These are phyloP conservation scores for Boletus rufocinnamomeus DNA, from an alignment of 768 basidiomycete genomes.

Conservation along the genomic window DNA sequence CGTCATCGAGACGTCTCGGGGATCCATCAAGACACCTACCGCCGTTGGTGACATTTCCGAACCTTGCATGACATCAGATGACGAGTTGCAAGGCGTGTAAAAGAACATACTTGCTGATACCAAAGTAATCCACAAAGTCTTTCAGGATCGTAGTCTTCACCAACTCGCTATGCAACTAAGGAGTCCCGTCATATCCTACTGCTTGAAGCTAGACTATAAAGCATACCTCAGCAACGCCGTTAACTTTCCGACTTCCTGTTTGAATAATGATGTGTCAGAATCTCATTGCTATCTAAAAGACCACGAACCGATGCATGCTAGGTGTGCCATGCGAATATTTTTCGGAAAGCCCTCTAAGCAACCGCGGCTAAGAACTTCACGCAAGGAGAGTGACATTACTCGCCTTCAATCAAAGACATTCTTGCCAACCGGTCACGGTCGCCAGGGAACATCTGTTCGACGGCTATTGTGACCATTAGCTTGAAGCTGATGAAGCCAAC, in stretches of 20 bases:
- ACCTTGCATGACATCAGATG: slow-evolving; percentile 43
- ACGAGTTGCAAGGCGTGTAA: neutral
- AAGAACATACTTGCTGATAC: slow-evolving; percentile 64
- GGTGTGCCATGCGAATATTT: slow-evolving; percentile 86
- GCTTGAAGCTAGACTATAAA: neutral
- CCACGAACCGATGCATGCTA: slow-evolving; percentile 75
- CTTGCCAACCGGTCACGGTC: slow-evolving; percentile 77
- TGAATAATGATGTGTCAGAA: slow-evolving; percentile 1
- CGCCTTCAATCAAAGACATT: slow-evolving; percentile 93
- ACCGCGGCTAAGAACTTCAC: neutral
- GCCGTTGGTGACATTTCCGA: slow-evolving; percentile 92
- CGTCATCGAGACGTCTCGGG: neutral
- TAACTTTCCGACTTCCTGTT: slow-evolving; percentile 77
- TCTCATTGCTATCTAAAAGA: neutral
- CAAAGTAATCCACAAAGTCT: slow-evolving; percentile 94
- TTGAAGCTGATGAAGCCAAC: neutral
- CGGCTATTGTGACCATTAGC: slow-evolving; percentile 45
- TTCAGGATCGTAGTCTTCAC: slow-evolving; percentile 81
- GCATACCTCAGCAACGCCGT: slow-evolving; percentile 89
- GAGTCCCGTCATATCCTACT: neutral
- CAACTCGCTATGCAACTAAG: slow-evolving; percentile 82
- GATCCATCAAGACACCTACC: slow-evolving; percentile 46
- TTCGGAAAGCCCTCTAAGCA: slow-evolving; percentile 77
- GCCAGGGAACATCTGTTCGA: slow-evolving; percentile 87
- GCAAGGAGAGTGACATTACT: slow-evolving; percentile 1